phyloP scores from a whole-genome alignment of 352 stramenopile genomes.

The Halophytophthora batemanensis region DNA sequence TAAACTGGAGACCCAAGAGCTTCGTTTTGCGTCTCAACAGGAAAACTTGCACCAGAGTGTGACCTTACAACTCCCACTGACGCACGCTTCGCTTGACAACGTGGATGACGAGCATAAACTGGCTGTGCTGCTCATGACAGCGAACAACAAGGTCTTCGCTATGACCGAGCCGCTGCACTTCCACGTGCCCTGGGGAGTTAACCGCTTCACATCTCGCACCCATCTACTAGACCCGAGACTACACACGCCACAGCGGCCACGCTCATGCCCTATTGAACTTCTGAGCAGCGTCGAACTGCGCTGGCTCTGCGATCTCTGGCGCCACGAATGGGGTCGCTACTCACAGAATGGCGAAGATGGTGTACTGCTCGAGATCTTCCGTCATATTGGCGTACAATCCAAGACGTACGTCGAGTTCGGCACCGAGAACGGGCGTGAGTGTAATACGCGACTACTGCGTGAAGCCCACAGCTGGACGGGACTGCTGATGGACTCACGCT shows the following conservation, averaged over 20 bases:
- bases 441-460: constrained; percentile 59
- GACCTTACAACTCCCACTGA: constrained; percentile 34
- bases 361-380: constrained; percentile 57
- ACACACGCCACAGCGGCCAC: constrained; percentile 23
- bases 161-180: constrained; percentile 18
- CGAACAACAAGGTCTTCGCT: constrained; percentile 41
- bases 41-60: constrained; percentile 22
- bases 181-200: constrained; percentile 7
- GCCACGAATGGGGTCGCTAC: constrained; percentile 58
- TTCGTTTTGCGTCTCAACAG: constrained; percentile 8
- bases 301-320: constrained; percentile 63
- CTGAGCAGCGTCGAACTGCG: background rate
- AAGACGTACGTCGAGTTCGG: constrained; percentile 67
- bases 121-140: constrained; percentile 41
- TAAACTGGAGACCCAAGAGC: constrained; percentile 15
- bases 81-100: constrained; percentile 20
- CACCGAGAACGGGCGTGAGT: constrained; percentile 48
- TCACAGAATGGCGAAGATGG: constrained; percentile 78
- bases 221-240: constrained; percentile 21
- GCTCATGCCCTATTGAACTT: constrained; percentile 16
- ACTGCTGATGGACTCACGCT: constrained; percentile 54
- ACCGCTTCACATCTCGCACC: constrained; percentile 8
- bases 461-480: constrained; percentile 48
- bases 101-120: constrained; percentile 23
- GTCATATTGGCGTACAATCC: constrained; percentile 32